Base-by-base conservation (phyloP, 1,284 basidiomycete genomes). In the Wolfiporia cocos region DNA sequence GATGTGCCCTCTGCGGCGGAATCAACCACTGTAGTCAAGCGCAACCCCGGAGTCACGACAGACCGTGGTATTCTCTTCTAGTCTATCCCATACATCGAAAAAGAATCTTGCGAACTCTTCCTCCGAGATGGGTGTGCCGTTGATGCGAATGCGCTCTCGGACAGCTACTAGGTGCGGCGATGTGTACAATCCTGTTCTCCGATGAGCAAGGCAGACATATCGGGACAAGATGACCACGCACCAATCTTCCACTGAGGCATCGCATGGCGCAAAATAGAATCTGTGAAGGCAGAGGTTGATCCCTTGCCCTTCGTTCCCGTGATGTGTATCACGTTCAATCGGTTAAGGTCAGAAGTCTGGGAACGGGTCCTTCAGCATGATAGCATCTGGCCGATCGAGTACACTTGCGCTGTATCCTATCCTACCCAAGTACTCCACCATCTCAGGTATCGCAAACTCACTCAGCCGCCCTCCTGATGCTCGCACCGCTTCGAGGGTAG, bases 251-350 rank as follows among this genome's bases (percentile, higher is more conserved):
- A 84, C 2, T 72, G 65, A 4, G 86, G 86, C 49, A 64, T 73
- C 6, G 70, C 63, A 50, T 75, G 70, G 22, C 82, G 76, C 42
- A 91, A 63, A 41, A 89, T 78, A 5, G 83, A 87, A 59, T 91
- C 83, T 3, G 78, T 76, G 55, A 99, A 99, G 2, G 96, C 95
- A 44, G 89, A 92, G 0, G 96, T 96, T 3, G 93, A 98, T 3
- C 96, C 96, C 63, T 99, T 99, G 34, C 96, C 96, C 66, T 99
- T 99, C 4, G 96, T 99, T 2, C 96, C 96, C 11, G 96, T 95
- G 56, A 99, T 85, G 68, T 99, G 96, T 24, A 99, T 78, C 42
- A 94, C 92, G 63, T 98, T 96, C 49, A 99, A 72, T 36, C 68
- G 67, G 62, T 99, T 94, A 40, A 99, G 71, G 53, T 94, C 85